Conservation (phyloP, 2,329 filamentous ascomycete genomes). For the Penicillium concentricum region DNA sequence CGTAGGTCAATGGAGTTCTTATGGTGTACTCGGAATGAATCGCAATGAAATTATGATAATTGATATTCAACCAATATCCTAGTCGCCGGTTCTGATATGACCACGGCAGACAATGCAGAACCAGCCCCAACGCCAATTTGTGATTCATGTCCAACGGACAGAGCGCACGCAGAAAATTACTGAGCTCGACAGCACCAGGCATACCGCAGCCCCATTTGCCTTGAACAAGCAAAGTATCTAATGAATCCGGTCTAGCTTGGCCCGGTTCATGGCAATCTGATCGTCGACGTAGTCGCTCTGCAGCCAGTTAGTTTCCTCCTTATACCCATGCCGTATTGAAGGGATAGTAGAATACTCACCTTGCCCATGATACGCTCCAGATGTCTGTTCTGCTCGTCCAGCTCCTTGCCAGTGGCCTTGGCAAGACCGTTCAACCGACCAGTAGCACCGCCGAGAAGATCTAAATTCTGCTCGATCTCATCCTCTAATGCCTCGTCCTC, state of each 20-base stretch:
- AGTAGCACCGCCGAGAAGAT: conserved; percentile 61
- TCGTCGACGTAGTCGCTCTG: conserved; percentile 83
- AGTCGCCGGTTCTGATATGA: conserved; percentile 4
- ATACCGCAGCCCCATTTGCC: conserved; percentile 20
- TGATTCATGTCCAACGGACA: background rate
- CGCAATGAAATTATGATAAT: conserved; percentile 7
- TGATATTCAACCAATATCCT: conserved; percentile 2
- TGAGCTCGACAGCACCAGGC: conserved; percentile 32
- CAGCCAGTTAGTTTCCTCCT: conserved; percentile 22
- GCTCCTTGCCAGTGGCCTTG: conserved; percentile 69
- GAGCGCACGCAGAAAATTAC: conserved; percentile 13
- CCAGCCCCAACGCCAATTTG: conserved; percentile 6
- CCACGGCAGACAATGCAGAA: conserved; percentile 5
- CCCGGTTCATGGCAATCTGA: conserved; percentile 74
- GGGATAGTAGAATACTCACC: conserved; percentile 51
- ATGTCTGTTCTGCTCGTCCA: conserved; percentile 73
- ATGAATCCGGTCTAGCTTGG: conserved; percentile 61
- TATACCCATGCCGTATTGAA: background rate
- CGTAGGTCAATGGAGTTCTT: background rate
- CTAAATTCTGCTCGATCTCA: conserved; percentile 67
- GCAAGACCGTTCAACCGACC: conserved; percentile 71
- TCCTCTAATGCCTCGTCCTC: conserved; percentile 68
- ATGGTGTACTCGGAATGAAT: background rate
- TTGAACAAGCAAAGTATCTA: conserved; percentile 18
- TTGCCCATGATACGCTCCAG: conserved; percentile 77